Evolutionary conservation across 2,329 filamentous ascomycete species (phyloP).

Genomic region (Phialemoniopsis sp.): DNA sequence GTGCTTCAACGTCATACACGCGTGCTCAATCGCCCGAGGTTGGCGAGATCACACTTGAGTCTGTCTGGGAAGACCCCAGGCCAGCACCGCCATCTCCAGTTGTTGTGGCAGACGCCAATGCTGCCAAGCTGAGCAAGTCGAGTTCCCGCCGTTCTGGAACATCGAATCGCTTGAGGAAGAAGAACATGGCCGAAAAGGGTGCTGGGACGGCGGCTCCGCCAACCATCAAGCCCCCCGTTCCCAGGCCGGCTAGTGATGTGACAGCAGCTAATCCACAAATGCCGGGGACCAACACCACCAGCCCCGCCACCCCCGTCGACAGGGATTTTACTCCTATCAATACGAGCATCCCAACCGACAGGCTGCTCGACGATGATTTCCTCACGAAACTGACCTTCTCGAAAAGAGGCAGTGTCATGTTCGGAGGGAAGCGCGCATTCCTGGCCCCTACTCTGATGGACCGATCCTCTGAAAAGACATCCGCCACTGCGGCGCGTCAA

Average conservation of each 20-base stretch:
- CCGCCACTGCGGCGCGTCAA: slow-evolving; percentile 2
- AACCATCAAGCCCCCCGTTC: slow-evolving; percentile 16
- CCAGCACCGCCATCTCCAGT: no score
- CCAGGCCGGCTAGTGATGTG: no score
- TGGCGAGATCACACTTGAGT: no score
- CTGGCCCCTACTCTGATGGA: slow-evolving; percentile 3
- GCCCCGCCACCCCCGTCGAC: slow-evolving; percentile 16
- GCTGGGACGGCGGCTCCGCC: not conserved
- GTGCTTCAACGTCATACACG: slow-evolving; percentile 1
- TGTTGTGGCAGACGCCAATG: no score
- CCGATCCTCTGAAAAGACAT: slow-evolving; percentile 5
- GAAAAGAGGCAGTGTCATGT: slow-evolving; percentile 60
- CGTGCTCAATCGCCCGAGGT: slow-evolving; percentile 3
- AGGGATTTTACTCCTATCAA: slow-evolving; percentile 45
- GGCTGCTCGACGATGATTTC: slow-evolving; percentile 54
- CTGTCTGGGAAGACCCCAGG: no score
- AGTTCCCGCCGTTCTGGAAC: slow-evolving; percentile 1
- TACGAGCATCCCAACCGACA: slow-evolving; percentile 52
- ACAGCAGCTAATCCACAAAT: slow-evolving; percentile 11
- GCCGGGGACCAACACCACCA: slow-evolving; percentile 10
- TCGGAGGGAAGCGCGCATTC: slow-evolving; percentile 40
- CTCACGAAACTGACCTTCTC: slow-evolving; percentile 55
- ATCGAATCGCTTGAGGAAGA: slow-evolving; percentile 14
- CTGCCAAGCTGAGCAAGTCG: no score
- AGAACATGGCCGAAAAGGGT: slow-evolving; percentile 3